phyloP scores from a whole-genome alignment of 2,329 filamentous ascomycete genomes.

The Penicillium sp. region DNA sequence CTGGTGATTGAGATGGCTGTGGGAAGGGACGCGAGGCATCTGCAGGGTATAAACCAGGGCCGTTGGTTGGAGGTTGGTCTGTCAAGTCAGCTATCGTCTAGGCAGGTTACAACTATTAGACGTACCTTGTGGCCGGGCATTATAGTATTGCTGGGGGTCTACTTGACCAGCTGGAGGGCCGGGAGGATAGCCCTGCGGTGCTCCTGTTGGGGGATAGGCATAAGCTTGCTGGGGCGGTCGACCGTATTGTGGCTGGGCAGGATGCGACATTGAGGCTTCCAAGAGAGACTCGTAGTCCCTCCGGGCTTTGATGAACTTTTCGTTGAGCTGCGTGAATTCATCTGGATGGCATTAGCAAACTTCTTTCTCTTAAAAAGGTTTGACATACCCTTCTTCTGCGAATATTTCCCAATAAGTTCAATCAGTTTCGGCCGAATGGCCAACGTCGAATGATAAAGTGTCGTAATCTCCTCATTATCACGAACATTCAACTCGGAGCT shows the following conservation, averaged over 20 bases:
- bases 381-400: conserved; percentile 85
- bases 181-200: conserved; percentile 36
- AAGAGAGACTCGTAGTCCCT: conserved; percentile 95
- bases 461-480: conserved; percentile 95
- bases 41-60: conserved; percentile 62
- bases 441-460: conserved; percentile 84
- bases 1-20: conserved; percentile 37
- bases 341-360: conserved; percentile 51
- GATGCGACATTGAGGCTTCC: conserved; percentile 93
- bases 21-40: conserved; percentile 46
- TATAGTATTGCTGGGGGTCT: conserved; percentile 67
- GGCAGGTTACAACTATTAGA: conserved; percentile 6
- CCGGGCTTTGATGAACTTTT: conserved; percentile 98
- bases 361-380: neutral
- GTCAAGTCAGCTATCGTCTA: conserved; percentile 14
- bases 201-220: conserved; percentile 27
- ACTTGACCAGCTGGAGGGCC: conserved; percentile 41
- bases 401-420: conserved; percentile 97
- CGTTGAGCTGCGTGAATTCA: conserved; percentile 96
- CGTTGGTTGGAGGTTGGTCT: conserved; percentile 40
- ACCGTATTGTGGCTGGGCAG: conserved; percentile 74
- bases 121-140: conserved; percentile 46
- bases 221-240: conserved; percentile 46
- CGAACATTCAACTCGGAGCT: conserved; percentile 75
- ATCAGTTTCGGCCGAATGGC: conserved; percentile 95